Base-by-base conservation (phyloP, 23 red algal species). In the Agarophyton chilense region DNA sequence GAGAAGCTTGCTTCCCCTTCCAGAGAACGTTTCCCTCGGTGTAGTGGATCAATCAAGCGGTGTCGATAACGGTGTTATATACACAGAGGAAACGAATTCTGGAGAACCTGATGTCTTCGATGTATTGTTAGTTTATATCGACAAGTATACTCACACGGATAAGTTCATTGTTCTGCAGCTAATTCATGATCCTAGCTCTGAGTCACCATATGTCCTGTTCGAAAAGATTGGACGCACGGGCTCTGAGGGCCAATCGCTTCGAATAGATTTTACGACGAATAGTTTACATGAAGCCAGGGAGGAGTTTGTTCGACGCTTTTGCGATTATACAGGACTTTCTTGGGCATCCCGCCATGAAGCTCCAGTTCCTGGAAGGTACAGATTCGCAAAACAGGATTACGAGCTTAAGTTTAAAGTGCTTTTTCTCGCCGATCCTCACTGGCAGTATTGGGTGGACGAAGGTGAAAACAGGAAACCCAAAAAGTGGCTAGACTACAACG, bases 371-470 rank as follows among this genome's bases (percentile, higher is more conserved):
- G 81, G 91, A 25, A 94, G 87, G 71, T 94, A 94, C 47, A 62
- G 80, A 16, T 66, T 78, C 18, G 80, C 83, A 4, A 65, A 71
- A 19, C 54, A 86, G 54, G 81, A 94, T 58, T 86, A 77, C 55
- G 62, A 57, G 16, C 79, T 77, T 7, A 85, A 86, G 54, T 58
- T 52, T 4, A 53, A 78, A 32, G 91, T 54, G 47, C 21, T 45
- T 13, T 65, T 60, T 32, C 38, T 72, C n/a, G 33, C 55, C 0
- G 71, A 56, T 45, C 26, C 91, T 21, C 63, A 54, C 31, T 94
- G 91, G 91, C 78, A 86, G 81, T 94, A 94, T 51, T 94, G 91
- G 91, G 91, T 94, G 3, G 91, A 87, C 51, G 91, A 94, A 61
- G 91, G 91, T 38, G 80, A 86, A 21, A 81, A 80, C 55, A 72